Evolutionary conservation across 179 eudicot species (phyloP).

Genomic region (Dionaea muscipula): DNA sequence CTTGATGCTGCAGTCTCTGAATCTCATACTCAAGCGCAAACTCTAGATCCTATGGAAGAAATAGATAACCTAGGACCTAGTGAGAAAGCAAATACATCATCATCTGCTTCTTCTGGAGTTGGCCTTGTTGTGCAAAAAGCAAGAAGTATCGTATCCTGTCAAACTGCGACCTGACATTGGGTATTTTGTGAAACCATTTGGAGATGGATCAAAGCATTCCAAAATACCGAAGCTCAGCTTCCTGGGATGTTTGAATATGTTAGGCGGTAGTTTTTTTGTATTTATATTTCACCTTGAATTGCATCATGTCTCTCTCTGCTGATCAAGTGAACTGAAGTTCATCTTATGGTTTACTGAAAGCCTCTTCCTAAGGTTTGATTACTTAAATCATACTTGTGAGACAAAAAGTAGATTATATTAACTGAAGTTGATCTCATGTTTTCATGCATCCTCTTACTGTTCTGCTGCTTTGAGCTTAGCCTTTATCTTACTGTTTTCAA

Average conservation of each 20-base stretch:
- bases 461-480: no score
- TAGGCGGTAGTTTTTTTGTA: conserved; percentile 48
- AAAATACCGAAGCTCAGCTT: conserved; percentile 63
- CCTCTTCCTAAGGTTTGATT: no score
- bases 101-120: conserved; percentile 90
- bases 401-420: no score
- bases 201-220: conserved; percentile 53
- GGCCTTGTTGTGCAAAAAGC: conserved; percentile 46
- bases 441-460: no score
- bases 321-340: background rate
- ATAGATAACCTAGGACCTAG: conserved; percentile 54
- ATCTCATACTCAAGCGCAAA: conserved; percentile 37
- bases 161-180: conserved; percentile 96
- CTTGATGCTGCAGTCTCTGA: conserved; percentile 25
- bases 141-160: conserved; percentile 52
- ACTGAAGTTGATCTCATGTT: no score
- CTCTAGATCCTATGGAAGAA: conserved; percentile 72
- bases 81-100: conserved; percentile 49
- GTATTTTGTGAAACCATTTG: conserved; percentile 86
- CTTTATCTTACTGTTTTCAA: no score
- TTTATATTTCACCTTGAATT: background rate
- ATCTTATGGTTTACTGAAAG: background rate
- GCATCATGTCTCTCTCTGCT: background rate
- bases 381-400: no score
- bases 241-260: conserved; percentile 93